Evolutionary conservation across 768 basidiomycete species (phyloP).

Genomic region (Dacryopinax spathularia): DNA sequence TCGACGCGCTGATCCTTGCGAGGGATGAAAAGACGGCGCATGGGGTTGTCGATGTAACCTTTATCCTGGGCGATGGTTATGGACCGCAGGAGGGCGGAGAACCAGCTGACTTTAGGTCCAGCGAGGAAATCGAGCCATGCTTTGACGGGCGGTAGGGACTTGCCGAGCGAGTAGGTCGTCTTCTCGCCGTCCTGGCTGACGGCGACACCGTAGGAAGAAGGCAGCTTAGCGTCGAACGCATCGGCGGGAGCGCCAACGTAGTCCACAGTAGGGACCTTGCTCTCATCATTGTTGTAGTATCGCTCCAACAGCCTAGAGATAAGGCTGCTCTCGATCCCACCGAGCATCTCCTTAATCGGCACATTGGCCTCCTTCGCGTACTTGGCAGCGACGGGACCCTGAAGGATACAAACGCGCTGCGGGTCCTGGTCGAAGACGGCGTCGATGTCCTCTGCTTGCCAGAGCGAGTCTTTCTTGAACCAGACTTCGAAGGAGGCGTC

Average conservation of each 20-base stretch:
- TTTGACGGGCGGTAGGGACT: constrained; percentile 40
- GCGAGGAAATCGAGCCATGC: constrained; percentile 77
- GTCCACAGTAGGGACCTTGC: constrained; percentile 63
- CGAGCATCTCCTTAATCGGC: constrained; percentile 83
- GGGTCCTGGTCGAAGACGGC: constrained; percentile 99
- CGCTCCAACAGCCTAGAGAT: constrained; percentile 63
- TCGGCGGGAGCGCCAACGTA: constrained; percentile 54
- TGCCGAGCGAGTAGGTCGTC: constrained; percentile 29
- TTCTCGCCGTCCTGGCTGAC: constrained; percentile 37
- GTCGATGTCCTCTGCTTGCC: constrained; percentile 96
- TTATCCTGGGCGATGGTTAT: constrained; percentile 75
- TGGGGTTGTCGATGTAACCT: constrained; percentile 75
- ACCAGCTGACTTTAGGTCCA: constrained; percentile 71
- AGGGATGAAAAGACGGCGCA: constrained; percentile 74
- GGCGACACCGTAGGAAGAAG: constrained; percentile 30
- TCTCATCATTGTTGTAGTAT: constrained; percentile 61
- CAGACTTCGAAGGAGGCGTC: constrained; percentile 91
- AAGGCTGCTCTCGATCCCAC: constrained; percentile 67
- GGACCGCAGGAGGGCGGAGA: constrained; percentile 68
- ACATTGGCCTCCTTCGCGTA: constrained; percentile 80
- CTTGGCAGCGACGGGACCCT: constrained; percentile 90
- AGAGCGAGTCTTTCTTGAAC: constrained; percentile 99
- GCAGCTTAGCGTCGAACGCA: constrained; percentile 30
- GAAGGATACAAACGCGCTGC: constrained; percentile 92
- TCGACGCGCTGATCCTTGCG: constrained; percentile 66